Evolutionary conservation across 2,329 filamentous ascomycete genomes (phyloP), one percentile per base, ranked within the genome.

Genomic region (Calonectria hongkongensis): DNA sequence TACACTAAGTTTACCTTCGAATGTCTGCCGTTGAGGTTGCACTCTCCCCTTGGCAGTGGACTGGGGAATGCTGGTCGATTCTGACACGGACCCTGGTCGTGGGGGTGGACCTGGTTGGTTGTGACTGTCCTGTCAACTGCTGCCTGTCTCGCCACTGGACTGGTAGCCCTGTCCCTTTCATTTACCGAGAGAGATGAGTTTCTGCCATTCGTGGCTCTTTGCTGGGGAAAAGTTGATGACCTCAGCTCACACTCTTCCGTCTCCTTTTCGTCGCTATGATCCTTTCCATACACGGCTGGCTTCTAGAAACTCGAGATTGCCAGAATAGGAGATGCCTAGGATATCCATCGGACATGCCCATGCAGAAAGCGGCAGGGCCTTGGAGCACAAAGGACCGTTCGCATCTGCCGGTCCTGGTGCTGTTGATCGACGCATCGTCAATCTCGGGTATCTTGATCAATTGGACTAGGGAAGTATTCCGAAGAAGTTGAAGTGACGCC

Each of bases 31-130:
- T 76, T 69, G 64, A 73, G 73, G 78, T 80, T 76, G 68, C 76
- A 80, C 71, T 79, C 70, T 74, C 68, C 39, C 48, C 73, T 74
- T 70, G 62, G 70, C 73, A 56, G 70, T 68, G 76, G 73, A 66
- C 71, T 80, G 79, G 79, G 79, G 79, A 80, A 80, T 80, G 79
- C 79, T 79, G 74, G 79, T 79, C 64, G 73, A 75, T 72, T 74
- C 72, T 80, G 79, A 80, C 74, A 80, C 79, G 66, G 2, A 48
- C 73, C 79, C 78, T 72, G 71, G 79, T 68, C 30, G 28, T 54
- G 64, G 36, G 71, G 16, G 58, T 65, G 41, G 68, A 56, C 30
- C 60, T 66, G 73, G 68, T 76, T 60, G 75, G 76, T 71, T 27
- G 66, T 73, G 28, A 41, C 28, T 47, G 43, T 41, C 62, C 65